These are phyloP conservation scores for Biscutella auriculata DNA, from an alignment of 441 rosid genomes.

Conservation along the genomic window DNA sequence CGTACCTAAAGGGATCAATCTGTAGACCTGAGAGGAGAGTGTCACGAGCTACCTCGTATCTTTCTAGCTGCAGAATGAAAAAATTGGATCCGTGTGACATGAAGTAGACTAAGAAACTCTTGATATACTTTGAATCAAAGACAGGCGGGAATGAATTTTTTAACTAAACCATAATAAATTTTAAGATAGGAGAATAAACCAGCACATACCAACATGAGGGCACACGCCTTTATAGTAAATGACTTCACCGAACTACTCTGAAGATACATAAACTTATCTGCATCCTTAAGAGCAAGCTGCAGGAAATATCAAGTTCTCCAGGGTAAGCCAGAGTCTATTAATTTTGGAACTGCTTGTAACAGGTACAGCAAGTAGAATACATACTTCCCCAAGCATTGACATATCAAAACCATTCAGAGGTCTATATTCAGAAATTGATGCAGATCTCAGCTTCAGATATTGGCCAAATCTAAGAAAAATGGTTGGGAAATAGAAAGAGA, in stretches of 20 bases:
- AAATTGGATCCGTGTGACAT: background rate
- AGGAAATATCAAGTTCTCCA: conserved; percentile 12
- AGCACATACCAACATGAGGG: conserved; percentile 61
- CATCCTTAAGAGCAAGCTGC: conserved; percentile 93
- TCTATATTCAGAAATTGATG: conserved; percentile 58
- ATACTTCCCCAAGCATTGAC: conserved; percentile 84
- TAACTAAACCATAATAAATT: background rate
- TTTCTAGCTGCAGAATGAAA: conserved; percentile 55
- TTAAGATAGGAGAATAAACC: background rate
- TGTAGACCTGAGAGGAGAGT: conserved; percentile 78
- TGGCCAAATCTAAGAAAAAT: conserved; percentile 49
- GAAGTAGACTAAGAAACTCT: background rate
- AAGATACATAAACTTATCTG: conserved; percentile 59
- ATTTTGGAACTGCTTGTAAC: background rate
- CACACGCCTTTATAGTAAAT: conserved; percentile 50
- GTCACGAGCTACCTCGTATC: conserved; percentile 69
- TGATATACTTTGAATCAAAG: background rate
- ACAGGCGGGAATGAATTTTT: background rate
- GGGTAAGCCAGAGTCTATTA: conserved; percentile 6
- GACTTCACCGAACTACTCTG: conserved; percentile 43
- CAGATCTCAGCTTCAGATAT: conserved; percentile 56
- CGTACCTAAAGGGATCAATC: conserved; percentile 79
- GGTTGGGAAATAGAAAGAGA: background rate
- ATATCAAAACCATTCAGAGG: conserved; percentile 86
- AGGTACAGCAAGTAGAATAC: conserved; percentile 12